Evolutionary conservation across 768 basidiomycete species (phyloP).

Genomic region (Amanita thiersii): DNA sequence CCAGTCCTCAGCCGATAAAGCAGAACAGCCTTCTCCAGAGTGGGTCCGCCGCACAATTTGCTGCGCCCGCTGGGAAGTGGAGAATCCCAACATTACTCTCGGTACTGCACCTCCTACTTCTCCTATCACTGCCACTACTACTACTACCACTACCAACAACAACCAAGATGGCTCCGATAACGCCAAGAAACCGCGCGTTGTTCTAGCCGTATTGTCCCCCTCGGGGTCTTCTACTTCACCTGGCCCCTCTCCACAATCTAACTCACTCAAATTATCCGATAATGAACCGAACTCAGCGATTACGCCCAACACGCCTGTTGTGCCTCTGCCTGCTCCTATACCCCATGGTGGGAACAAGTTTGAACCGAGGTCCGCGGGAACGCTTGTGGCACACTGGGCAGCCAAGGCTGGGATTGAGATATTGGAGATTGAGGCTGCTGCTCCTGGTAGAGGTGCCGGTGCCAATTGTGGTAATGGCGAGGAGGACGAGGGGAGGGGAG

Average conservation of each 20-base stretch:
- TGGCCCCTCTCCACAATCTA: slow-evolving; percentile 26
- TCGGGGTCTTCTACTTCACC: slow-evolving; percentile 25
- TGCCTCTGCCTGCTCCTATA: slow-evolving; percentile 58
- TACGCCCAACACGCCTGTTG: slow-evolving; percentile 32
- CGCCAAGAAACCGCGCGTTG: slow-evolving; percentile 34
- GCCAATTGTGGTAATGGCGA: slow-evolving; percentile 21
- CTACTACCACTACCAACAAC: slow-evolving; percentile 1
- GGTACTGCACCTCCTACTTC: slow-evolving; percentile 17
- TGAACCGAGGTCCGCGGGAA: slow-evolving; percentile 58
- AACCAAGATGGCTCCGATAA: neutral
- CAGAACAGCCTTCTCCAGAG: slow-evolving; percentile 48
- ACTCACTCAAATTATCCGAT: slow-evolving; percentile 21
- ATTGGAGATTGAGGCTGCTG: slow-evolving; percentile 44
- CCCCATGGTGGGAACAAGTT: slow-evolving; percentile 42
- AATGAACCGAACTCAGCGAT: slow-evolving; percentile 16
- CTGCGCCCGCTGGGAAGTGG: slow-evolving; percentile 70
- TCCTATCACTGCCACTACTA: slow-evolving; percentile 15
- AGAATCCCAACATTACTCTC: slow-evolving; percentile 22
- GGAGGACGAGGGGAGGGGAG: slow-evolving; percentile 22
- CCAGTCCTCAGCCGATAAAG: slow-evolving; percentile 15
- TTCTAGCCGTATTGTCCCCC: slow-evolving; percentile 48
- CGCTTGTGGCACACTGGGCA: slow-evolving; percentile 63
- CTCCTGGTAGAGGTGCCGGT: slow-evolving; percentile 21
- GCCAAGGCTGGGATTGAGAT: slow-evolving; percentile 48
- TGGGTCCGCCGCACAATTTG: slow-evolving; percentile 83